Conservation (phyloP, 306 rosid species). For the Fragaria vesca region DNA sequence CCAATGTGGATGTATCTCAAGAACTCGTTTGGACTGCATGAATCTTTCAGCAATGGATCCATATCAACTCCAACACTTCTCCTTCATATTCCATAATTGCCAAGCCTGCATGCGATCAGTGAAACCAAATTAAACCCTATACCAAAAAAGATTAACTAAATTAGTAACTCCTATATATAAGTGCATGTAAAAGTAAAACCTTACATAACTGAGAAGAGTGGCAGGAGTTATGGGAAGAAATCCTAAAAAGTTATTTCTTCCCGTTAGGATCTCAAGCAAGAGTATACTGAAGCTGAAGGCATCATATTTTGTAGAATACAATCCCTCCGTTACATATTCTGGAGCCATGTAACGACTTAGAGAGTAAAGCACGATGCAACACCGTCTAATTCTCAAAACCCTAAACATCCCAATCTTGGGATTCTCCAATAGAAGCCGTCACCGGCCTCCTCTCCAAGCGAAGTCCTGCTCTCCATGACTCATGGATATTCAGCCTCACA, state of each 20-base stretch:
- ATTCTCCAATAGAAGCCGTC: too few species aligned
- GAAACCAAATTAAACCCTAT: too few species aligned
- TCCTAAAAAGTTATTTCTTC: conserved; percentile 41
- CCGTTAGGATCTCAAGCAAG: conserved; percentile 46
- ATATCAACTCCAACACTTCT: conserved; percentile 35
- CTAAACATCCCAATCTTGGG: too few species aligned
- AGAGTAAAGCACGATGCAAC: too few species aligned
- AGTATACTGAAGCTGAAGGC: conserved; percentile 57
- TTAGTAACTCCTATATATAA: background rate
- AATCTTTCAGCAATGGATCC: conserved; percentile 32
- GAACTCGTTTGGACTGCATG: conserved; percentile 9
- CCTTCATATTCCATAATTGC: conserved; percentile 38
- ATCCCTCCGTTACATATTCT: conserved; percentile 59
- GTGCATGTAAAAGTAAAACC: conserved; percentile 18
- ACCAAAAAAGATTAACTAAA: background rate
- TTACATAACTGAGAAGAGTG: background rate
- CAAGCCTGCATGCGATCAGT: background rate
- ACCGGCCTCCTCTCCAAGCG: too few species aligned
- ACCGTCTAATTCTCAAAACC: too few species aligned
- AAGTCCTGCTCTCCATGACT: too few species aligned
- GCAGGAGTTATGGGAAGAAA: background rate
- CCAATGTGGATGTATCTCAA: conserved; percentile 28
- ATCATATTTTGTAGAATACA: conserved; percentile 51
- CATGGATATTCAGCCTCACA: too few species aligned
- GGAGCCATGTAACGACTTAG: conserved; percentile 47